phyloP scores from a whole-genome alignment of 768 basidiomycete genomes.

The Termitomyces sp. region DNA sequence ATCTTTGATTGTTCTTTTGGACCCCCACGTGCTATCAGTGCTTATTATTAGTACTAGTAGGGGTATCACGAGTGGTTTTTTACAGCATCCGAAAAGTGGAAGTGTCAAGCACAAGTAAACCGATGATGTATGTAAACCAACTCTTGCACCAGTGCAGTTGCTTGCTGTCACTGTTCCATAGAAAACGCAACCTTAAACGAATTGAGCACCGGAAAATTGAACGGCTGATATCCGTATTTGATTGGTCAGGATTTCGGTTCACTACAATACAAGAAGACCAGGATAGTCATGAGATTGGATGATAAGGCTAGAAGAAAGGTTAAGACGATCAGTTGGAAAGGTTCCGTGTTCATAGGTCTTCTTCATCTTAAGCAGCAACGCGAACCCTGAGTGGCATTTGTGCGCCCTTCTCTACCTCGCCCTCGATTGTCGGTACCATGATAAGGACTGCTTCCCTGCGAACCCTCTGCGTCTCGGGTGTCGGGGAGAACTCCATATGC shows the following conservation, averaged over 20 bases:
- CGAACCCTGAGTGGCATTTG: slow-evolving; percentile 35
- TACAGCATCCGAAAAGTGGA: background rate
- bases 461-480: slow-evolving; percentile 28
- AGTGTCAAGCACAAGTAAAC: background rate
- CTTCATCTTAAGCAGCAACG: slow-evolving; percentile 24
- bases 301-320: background rate
- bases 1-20: background rate
- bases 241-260: background rate
- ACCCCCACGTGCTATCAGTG: background rate
- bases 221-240: background rate
- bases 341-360: slow-evolving; percentile 2
- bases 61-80: background rate
- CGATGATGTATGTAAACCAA: background rate
- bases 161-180: background rate
- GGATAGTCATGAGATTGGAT: background rate
- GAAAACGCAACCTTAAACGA: background rate
- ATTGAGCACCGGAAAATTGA: background rate
- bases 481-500: slow-evolving; percentile 47
- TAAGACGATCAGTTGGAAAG: background rate
- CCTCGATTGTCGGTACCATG: slow-evolving; percentile 39
- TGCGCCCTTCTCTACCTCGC: slow-evolving; percentile 34
- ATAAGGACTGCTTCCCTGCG: slow-evolving; percentile 35
- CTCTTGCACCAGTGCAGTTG: background rate
- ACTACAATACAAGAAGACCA: background rate
- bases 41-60: background rate